These are phyloP conservation scores for Vitellaria paradoxa DNA, from an alignment of 179 eudicot genomes.

Conservation along the genomic window DNA sequence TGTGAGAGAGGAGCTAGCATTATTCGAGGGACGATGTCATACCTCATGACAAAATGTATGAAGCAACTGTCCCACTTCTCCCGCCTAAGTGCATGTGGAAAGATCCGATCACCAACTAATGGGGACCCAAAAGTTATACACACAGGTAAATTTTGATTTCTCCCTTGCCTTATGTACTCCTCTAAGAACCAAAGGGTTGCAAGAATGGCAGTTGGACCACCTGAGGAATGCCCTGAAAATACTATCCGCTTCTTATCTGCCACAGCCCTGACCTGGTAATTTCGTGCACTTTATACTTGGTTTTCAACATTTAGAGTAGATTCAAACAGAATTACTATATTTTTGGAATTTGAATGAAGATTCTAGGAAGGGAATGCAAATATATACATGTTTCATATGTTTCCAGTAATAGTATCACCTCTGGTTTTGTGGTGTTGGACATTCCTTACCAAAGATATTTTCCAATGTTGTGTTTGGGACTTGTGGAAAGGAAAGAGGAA, in stretches of 20 bases:
- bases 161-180: constrained; percentile 26
- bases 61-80: constrained; percentile 67
- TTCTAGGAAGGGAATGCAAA: no score
- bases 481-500: no score
- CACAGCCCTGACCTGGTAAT: constrained; percentile 64
- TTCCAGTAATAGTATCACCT: no score
- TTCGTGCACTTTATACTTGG: background rate
- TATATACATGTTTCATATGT: no score
- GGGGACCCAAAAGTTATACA: constrained; percentile 91
- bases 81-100: constrained; percentile 58
- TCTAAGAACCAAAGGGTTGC: constrained; percentile 81
- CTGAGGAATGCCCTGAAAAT: constrained; percentile 82
- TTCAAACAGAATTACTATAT: background rate
- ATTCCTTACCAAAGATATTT: no score
- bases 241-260: constrained; percentile 45
- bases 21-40: constrained; percentile 71
- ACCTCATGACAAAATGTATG: constrained; percentile 56
- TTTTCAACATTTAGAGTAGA: background rate
- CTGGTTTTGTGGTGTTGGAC: no score
- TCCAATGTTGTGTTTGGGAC: no score
- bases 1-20: constrained; percentile 58
- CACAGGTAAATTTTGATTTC: constrained; percentile 24
- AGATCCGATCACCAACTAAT: constrained; percentile 55
- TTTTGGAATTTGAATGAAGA: background rate
- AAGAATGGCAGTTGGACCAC: constrained; percentile 66